Base-by-base conservation (phyloP, 192 early-diverging fungal genomes). In the Coemansia biformis region DNA sequence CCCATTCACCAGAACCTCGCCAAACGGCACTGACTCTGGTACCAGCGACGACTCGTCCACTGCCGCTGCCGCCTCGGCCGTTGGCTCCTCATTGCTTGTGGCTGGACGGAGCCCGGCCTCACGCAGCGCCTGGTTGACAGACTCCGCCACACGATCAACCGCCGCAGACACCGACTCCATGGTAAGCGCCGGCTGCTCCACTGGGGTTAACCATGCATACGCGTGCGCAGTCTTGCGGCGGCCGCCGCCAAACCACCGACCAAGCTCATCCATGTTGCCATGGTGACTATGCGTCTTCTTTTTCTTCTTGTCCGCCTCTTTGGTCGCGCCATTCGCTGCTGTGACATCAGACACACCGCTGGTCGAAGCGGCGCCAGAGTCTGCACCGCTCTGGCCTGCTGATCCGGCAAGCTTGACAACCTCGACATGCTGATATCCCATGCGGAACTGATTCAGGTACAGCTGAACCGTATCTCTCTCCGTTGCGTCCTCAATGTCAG, bases 171-270 rank as follows among this genome's bases (percentile, higher is more conserved):
- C 16, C n/a, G 11, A 30, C 30, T 8, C 14, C n/a, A 30, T 46
- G 43, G 3, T 16, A 15, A 8, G 29, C 16, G 26, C 18, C 6
- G 43, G 54, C 37, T 17, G 24, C 40, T 18, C 16, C 1, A 71
- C 51, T 0, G 67, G 67, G 1, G 90, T 81, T 1, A 92, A 46
- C 81, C 81, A 93, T 22, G 79, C 85, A 33, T 78, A 78, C 5
- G 89, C 91, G 6, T 54, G 68, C 2, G 91, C 83, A 43, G 85
- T 79, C 78, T 96, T 96, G 49, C 91, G 82, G 29, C 82, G 78
- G 4, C 86, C 93, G 16, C 74, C 67, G 0, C 87, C 84, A 63
- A 80, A 83, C 19, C 85, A 81, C 30, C 90, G 73, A 7, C 89
- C 88, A 41, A 80, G 50, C 26, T 83, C 71, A 56, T 93, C 90